Conservation (phyloP, 1,284 basidiomycete species). For the Ustilago vetiveriae region DNA sequence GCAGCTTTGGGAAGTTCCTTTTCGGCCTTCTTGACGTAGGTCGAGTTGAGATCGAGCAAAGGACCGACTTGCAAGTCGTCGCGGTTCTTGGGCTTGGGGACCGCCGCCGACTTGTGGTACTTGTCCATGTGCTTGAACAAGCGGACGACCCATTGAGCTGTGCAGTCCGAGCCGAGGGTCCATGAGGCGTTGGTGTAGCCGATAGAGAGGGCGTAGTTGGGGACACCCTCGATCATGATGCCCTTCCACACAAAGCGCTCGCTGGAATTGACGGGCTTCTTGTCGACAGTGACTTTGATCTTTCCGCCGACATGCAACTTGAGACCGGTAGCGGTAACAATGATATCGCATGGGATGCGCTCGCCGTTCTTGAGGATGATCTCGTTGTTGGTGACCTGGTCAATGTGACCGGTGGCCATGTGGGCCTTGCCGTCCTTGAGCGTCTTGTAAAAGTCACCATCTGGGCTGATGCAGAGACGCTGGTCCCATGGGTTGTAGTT, state of each 20-base stretch:
- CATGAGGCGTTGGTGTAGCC: slow-evolving; percentile 66
- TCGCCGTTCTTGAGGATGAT: slow-evolving; percentile 60
- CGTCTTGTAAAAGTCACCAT: slow-evolving; percentile 65
- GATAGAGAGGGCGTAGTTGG: slow-evolving; percentile 57
- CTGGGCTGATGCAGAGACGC: slow-evolving; percentile 63
- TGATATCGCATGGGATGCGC: slow-evolving; percentile 62
- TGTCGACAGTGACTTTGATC: slow-evolving; percentile 55
- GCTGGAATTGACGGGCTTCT: slow-evolving; percentile 30
- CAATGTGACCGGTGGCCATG: slow-evolving; percentile 65
- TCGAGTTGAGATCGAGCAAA: slow-evolving; percentile 62
- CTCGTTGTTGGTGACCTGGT: slow-evolving; percentile 53
- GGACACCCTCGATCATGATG: slow-evolving; percentile 63
- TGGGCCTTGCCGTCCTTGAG: slow-evolving; percentile 61
- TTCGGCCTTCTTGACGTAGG: slow-evolving; percentile 60
- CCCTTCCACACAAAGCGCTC: slow-evolving; percentile 62
- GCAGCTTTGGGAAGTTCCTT: slow-evolving; percentile 58
- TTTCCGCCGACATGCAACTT: slow-evolving; percentile 61
- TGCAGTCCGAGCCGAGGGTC: slow-evolving; percentile 64
- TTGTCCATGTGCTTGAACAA: slow-evolving; percentile 56
- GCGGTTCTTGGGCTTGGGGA: slow-evolving; percentile 24
- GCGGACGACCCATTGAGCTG: slow-evolving; percentile 53
- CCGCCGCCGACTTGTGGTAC: slow-evolving; percentile 37
- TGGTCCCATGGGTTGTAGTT: slow-evolving; percentile 67
- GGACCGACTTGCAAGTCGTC: slow-evolving; percentile 31
- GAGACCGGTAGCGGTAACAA: slow-evolving; percentile 66